phyloP scores from a whole-genome alignment of 1,284 basidiomycete species.

The Tetrapyrgos nigripes region DNA sequence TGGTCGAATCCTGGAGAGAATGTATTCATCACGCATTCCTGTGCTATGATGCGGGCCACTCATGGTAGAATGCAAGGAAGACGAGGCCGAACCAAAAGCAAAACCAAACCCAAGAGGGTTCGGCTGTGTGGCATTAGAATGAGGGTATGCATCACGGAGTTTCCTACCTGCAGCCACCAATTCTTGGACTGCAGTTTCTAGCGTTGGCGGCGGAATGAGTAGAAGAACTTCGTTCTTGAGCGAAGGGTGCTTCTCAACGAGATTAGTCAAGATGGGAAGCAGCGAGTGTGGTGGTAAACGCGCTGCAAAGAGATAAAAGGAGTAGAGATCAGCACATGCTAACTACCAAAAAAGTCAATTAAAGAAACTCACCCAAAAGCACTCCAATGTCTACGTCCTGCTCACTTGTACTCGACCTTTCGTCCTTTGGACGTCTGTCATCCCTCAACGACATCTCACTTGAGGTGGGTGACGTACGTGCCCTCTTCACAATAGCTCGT shows the following conservation, averaged over 20 bases:
- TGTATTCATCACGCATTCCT: slow-evolving; percentile 81
- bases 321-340: slow-evolving; percentile 8
- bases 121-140: slow-evolving; percentile 57
- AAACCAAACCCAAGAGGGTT: slow-evolving; percentile 57
- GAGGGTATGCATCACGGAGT: slow-evolving; percentile 80
- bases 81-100: slow-evolving; percentile 32
- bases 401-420: slow-evolving; percentile 45
- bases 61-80: slow-evolving; percentile 24
- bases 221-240: slow-evolving; percentile 72
- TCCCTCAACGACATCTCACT: slow-evolving; percentile 43
- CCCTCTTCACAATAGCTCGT: slow-evolving; percentile 70
- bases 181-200: slow-evolving; percentile 75
- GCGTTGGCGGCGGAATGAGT: slow-evolving; percentile 78
- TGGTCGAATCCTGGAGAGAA: slow-evolving; percentile 74
- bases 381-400: slow-evolving; percentile 81
- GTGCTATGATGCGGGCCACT: slow-evolving; percentile 25
- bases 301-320: slow-evolving; percentile 50
- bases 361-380: slow-evolving; percentile 64
- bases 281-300: slow-evolving; percentile 76
- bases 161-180: slow-evolving; percentile 71
- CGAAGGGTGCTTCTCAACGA: slow-evolving; percentile 68
- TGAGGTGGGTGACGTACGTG: slow-evolving; percentile 49
- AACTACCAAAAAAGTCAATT: slow-evolving; percentile 12
- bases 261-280: slow-evolving; percentile 70
- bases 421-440: slow-evolving; percentile 49